Evolutionary conservation across 345 rosid species (phyloP), one percentile per base, ranked within the genome.

Genomic region (Toxicodendron radicans): DNA sequence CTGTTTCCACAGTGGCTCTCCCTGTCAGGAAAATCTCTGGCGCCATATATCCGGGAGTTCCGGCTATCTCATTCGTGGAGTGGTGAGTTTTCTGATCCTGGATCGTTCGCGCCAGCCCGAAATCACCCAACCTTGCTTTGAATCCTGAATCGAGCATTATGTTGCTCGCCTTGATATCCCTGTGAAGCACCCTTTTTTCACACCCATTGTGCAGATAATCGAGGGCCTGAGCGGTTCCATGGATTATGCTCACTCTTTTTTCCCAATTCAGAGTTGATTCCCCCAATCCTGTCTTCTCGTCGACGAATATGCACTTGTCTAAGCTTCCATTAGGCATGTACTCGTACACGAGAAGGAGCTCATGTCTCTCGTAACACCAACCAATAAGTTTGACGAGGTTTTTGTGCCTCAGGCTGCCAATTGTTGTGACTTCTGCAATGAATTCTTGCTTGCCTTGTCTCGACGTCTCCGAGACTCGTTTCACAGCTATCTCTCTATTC

Each of bases 11-110:
- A 0, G 94, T 89, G 6, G 92, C 94, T 75, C 92, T 79, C 17
- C 93, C 88, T 0, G 82, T 85, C 2, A 87, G 85, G 30, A 90
- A 80, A 62, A 80, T 82, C 81, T 94, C 97, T 0, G 98, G 97
- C 33, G 98, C 94, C 93, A 94, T 94, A 78, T 94, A 94, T 4
- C 94, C 94, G 0, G 83, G 88, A 10, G 98, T 94, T 66, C 98
- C 90, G 1, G 94, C 90, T 0, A 93, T 78, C 77, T 85, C 94
- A 6, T 80, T 86, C 0, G 97, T 92, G 0, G 92, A 84, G 76
- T 92, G 91, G 74, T 94, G 94, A 1, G 96, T 90, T 76, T 85
- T 78, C 35, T 88, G 88, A 3, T 64, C 81, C 17, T 83, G 87
- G 27, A 90, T 85, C 27, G 86, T 90, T 58, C 93, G 71, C 0